Evolutionary conservation across 2,329 filamentous ascomycete genomes (phyloP), one percentile per base, ranked within the genome.

Genomic region (Biscogniauxia sp.): DNA sequence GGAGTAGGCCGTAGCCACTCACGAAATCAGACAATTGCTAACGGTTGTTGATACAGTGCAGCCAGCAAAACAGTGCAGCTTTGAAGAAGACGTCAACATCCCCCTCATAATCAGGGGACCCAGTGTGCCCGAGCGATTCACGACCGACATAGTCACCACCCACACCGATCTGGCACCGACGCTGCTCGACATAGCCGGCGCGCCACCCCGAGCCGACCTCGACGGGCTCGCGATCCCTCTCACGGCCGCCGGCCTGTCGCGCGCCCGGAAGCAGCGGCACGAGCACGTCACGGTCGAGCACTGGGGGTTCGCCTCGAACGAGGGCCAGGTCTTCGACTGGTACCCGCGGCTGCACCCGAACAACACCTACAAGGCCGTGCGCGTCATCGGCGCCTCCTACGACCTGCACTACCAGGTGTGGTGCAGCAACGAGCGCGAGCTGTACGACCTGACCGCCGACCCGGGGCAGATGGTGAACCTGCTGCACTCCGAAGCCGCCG

Each of bases 121-220:
- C 0, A 80, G 80, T 0, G 71, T 88, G 1, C 72, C 79, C 0
- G 67, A 76, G 19, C 76, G 76, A 0, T 59, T 69, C 4, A 70
- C 71, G 0, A 76, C 78, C 19, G 73, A 80, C 9, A 74, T 77
- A 1, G 79, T 84, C 1, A 88, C 84, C 0, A 83, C 85, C 0
- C 88, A 90, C 66, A 82, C 86, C 2, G 87, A 89, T 65, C 73
- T 90, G 1, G 85, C 84, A 0, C 86, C 87, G 0, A 89, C 87
- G 0, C 71, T 89, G 9, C 76, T 88, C 41, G 72, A 78, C 1
- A 66, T 79, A 3, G 79, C 76, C 0, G 77, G 79, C 0, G 74
- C 75, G 1, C 71, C 76, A 0, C 66, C 78, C 2, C 76, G 80
- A 0, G 66, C 74, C 0, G 82, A 86, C 53, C 85, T 88, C 67